Evolutionary conservation across 495 filamentous ascomycete species (phyloP), one percentile per base, ranked within the genome.

Genomic region (Aspergillus cavernicola): DNA sequence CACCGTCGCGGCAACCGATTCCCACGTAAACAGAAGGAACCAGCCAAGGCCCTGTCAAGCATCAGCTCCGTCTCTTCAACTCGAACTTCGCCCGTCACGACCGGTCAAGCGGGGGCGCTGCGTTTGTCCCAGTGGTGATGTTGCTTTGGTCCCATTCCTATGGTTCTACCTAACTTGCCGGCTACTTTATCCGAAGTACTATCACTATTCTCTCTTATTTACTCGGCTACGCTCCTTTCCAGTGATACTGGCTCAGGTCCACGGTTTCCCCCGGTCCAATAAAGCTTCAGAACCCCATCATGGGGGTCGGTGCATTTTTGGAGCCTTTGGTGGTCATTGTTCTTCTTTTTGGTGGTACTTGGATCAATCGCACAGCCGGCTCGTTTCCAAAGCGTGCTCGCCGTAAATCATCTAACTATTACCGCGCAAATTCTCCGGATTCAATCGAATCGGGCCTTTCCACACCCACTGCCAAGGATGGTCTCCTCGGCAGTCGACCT

Each of bases 261-360:
- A 5, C 12, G 6, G 31, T 33, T 33, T 10, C 31, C 31, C 12
- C 18, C 36, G 15, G 22, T 29, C 13, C 15, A 31, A 20, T 3
- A 10, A 49, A 16, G 22, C 26, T 32, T 13, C 37, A 41, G n/a
- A 32, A 42, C 16, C 23, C 12, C 59, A 66, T 24, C 52, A 81
- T 81, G 78, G 80, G 80, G 10, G 71, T 60, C 22, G 78, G 78
- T 6, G 76, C 70, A 22, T 55, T 82, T 37, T 55, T 80, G 29
- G 80, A 83, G 51, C 80, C 80, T 11, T 62, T 81, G 28, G 74
- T 77, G 7, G 79, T 83, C 12, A 64, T 83, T 32, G 67, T 71
- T 3, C 68, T 83, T 13, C 73, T 83, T n/a, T 76, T 82, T 52
- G 78, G 79, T 49, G 80, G 80, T 6, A 81, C 79, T 11, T 82